Evolutionary conservation across 2,329 filamentous ascomycete species (phyloP).

Genomic region (Epichloe hybrida): DNA sequence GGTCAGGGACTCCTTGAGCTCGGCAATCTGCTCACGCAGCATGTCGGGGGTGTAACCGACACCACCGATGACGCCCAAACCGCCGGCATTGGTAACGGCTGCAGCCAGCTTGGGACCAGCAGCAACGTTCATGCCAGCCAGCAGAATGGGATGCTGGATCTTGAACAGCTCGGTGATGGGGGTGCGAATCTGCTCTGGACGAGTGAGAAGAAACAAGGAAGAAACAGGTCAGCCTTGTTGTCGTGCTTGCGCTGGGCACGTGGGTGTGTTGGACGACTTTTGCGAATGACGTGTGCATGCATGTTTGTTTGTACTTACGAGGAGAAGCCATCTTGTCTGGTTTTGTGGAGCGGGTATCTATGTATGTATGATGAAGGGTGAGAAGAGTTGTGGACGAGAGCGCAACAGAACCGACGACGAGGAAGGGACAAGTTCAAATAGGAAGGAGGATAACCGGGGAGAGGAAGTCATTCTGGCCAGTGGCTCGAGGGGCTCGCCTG

Average conservation of each 20-base stretch:
- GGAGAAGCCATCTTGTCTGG: conserved; percentile 7
- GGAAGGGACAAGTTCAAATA: neutral
- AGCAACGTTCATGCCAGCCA: conserved; percentile 98
- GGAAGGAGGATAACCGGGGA: neutral
- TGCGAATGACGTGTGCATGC: neutral
- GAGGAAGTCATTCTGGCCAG: neutral
- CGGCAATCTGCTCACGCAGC: conserved; percentile 86
- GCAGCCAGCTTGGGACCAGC: conserved; percentile 92
- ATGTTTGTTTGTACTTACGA: conserved; percentile 10
- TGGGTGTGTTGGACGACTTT: neutral
- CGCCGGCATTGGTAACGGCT: conserved; percentile 92
- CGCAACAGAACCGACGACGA: neutral
- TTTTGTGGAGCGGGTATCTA: neutral
- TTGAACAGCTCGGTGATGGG: conserved; percentile 89
- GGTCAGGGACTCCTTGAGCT: conserved; percentile 75
- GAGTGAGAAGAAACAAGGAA: neutral
- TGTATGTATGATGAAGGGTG: neutral
- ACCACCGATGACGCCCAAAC: conserved; percentile 91
- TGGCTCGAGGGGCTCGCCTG: neutral
- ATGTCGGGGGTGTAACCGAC: conserved; percentile 94
- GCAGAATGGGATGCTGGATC: conserved; percentile 91
- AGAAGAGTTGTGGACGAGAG: neutral
- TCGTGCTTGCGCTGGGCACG: too few relatives aligned
- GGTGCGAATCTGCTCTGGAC: conserved; percentile 55
- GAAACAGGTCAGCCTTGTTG: neutral